Evolutionary conservation across 495 filamentous ascomycete genomes (phyloP), one percentile per base, ranked within the genome.

Genomic region (Tuber microsphaerosporum): DNA sequence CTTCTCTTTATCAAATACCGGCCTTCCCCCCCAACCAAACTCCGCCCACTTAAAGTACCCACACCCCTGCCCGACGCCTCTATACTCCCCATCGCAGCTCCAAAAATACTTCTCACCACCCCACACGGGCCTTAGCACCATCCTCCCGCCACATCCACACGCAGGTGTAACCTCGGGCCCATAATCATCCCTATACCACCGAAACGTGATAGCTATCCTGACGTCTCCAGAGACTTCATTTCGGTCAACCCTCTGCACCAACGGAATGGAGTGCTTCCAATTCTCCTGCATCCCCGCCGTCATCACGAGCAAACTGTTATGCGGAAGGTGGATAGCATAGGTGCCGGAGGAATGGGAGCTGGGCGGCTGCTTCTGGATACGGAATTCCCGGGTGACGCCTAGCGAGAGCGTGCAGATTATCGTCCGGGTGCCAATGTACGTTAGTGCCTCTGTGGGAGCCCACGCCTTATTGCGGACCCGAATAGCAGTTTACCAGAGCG

Each of bases 401-500:
- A 99, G 86, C 75, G 92, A 96, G 3, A 99, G 84, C 65, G 92
- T 95, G 8, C 94, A 95, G 73, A 99, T 99, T 7, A 95, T 85
- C 22, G 95, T 88, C 71, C 90, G 88, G 1, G 95, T 94, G 0
- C 95, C 95, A 7, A 98, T 87, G 84, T 97, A 99, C 4, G 95
- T 98, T 16, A 97, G 85, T 75, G 97, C 92, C 78, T 99, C 95
- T 88, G 81, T 99, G 95, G 84, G 91, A 99, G 31, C 95, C 94
- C 0, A 98, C 94, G 71, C 86, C 91, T 85, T 99, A 89, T 1
- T 87, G 83, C 0, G 89, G 89, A 0, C 94, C 94, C 76, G 89
- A 85, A 81, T 99, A 98, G 84, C 92, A 94, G 81, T 99, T 99
- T 0, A 97, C 94, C 77, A 97, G 93, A 0, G 94, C 93, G 0